Conservation (phyloP, 805 yeast genomes). For the Pichia manshurica region DNA sequence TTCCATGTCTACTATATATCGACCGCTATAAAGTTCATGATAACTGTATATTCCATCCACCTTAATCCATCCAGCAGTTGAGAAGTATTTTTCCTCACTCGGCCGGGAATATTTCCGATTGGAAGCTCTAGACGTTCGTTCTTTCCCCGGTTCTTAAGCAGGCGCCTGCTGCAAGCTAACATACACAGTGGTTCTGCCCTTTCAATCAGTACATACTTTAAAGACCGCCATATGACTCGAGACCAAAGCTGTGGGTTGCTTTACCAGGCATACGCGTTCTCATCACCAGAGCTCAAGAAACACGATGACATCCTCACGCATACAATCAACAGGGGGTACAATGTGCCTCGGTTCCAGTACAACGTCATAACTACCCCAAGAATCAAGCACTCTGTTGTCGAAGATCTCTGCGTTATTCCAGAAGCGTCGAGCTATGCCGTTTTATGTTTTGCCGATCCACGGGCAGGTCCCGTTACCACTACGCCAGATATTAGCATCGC, state of each 20-base stretch:
- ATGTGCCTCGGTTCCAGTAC: conserved; percentile 40
- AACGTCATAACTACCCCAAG: conserved; percentile 38
- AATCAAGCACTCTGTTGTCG: conserved; percentile 29
- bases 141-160: too few species aligned
- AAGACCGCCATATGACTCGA: background rate
- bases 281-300: conserved; percentile 1
- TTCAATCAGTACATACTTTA: too few species aligned
- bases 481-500: conserved; percentile 1
- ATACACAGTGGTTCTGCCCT: too few species aligned
- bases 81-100: too few species aligned
- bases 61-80: too few species aligned
- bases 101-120: too few species aligned
- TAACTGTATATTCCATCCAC: too few species aligned
- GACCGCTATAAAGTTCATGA: too few species aligned
- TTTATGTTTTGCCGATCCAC: conserved; percentile 23
- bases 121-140: too few species aligned
- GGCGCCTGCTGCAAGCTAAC: too few species aligned
- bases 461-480: background rate
- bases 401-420: conserved; percentile 24
- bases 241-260: background rate
- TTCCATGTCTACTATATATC: too few species aligned
- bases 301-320: conserved; percentile 23
- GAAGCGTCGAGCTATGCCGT: conserved; percentile 22
- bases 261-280: conserved; percentile 10
- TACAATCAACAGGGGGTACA: conserved; percentile 46